phyloP scores from a whole-genome alignment of 2,329 filamentous ascomycete genomes.

The Trichoderma arundinaceum region DNA sequence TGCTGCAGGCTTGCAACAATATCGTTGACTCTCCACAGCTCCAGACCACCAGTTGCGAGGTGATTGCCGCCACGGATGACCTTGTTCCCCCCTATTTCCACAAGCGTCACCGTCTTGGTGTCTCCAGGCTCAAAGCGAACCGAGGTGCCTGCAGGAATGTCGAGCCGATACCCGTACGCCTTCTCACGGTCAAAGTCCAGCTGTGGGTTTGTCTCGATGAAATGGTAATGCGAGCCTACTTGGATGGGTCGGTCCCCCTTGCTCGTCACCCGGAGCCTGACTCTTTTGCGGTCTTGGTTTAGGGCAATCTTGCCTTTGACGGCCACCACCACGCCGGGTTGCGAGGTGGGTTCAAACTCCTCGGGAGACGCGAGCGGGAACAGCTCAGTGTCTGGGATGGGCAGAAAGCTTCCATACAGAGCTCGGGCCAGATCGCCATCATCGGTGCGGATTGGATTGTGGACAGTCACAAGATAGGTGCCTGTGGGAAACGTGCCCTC shows the following conservation, averaged over 20 bases:
- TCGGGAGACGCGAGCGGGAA: constrained; percentile 70
- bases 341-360: constrained; percentile 69
- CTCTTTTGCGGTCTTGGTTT: constrained; percentile 75
- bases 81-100: constrained; percentile 82
- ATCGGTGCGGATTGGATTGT: constrained; percentile 84
- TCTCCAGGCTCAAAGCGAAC: constrained; percentile 95
- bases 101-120: constrained; percentile 84
- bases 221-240: constrained; percentile 94
- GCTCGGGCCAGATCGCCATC: constrained; percentile 87
- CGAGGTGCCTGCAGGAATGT: constrained; percentile 89
- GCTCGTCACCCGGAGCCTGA: constrained; percentile 78
- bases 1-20: constrained; percentile 71
- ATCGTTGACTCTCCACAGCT: constrained; percentile 64
- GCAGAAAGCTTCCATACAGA: constrained; percentile 89
- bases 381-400: constrained; percentile 69
- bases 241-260: constrained; percentile 90
- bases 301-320: constrained; percentile 71
- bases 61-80: constrained; percentile 85
- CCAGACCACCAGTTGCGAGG: constrained; percentile 75
- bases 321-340: constrained; percentile 80
- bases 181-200: constrained; percentile 84
- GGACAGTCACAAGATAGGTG: constrained; percentile 93
- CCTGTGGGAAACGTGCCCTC: constrained; percentile 92
- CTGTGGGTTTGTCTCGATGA: constrained; percentile 91
- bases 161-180: constrained; percentile 83